Percentiles rank a stretch among this genome's conserved stretches.
Evolutionary conservation across 1,284 basidiomycete genomes (phyloP).

Genomic region (Schizophyllum amplum): DNA sequence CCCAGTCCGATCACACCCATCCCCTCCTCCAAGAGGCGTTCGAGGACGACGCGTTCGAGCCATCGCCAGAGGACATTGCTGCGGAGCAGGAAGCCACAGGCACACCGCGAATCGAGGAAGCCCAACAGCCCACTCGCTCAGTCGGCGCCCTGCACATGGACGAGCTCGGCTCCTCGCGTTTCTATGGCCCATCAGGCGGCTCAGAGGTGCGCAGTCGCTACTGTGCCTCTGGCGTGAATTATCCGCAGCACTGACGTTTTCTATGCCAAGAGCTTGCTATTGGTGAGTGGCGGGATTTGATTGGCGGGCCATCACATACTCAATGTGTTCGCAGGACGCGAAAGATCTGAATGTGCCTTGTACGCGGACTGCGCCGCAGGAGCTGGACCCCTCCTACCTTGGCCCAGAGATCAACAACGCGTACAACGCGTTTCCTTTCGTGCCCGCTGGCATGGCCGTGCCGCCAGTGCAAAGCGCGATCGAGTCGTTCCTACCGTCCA

Average conservation of each 20-base stretch:
- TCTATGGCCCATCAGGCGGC: constrained; percentile 36
- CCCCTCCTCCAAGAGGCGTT: constrained; percentile 37
- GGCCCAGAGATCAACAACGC: constrained; percentile 31
- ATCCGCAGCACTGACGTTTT: constrained; percentile 1
- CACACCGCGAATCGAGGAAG: constrained; percentile 12
- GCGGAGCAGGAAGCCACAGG: constrained; percentile 20
- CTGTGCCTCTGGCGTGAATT: not conserved
- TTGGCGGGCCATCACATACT: not conserved
- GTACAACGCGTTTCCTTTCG: constrained; percentile 34
- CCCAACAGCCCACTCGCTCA: constrained; percentile 17
- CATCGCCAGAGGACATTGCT: constrained; percentile 11
- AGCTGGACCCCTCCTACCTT: constrained; percentile 33
- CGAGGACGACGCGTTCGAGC: constrained; percentile 18
- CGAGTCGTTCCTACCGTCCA: constrained; percentile 34
- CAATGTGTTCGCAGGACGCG: constrained; percentile 14
- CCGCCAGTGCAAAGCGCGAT: constrained; percentile 28
- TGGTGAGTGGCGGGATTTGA: constrained; percentile 22
- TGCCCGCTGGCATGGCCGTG: constrained; percentile 25
- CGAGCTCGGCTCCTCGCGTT: constrained; percentile 26
- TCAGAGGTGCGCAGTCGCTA: constrained; percentile 26
- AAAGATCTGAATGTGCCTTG: constrained; percentile 16
- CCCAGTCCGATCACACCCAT: constrained; percentile 42
- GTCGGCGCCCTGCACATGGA: constrained; percentile 31
- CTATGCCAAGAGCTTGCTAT: constrained; percentile 29
- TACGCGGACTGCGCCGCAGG: constrained; percentile 20